Base-by-base conservation (phyloP, 2,329 filamentous ascomycete species). In the Ceratocystiopsis sp. region DNA sequence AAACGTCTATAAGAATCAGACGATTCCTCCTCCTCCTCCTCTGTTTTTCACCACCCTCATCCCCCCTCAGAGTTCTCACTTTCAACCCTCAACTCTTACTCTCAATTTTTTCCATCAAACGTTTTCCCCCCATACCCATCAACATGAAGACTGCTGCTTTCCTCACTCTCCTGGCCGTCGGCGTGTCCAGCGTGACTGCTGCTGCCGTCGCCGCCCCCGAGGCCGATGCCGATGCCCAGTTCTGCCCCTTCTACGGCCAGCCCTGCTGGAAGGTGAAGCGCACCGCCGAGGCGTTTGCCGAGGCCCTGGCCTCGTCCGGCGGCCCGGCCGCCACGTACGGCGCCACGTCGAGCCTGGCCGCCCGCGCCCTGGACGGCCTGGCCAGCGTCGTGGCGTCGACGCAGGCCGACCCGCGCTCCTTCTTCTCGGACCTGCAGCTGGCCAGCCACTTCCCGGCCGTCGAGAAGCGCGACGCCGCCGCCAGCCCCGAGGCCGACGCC, bases 221-320 rank as follows among this genome's bases (percentile, higher is more conserved):
- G 17, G 45, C 48, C 17, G 43, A 48, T 2, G 38, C 49, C 33
- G 45, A 50, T 16, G 44, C 47, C 18, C 25, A 41, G 33, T 47
- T 42, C 42, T 51, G 49, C 41, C 12, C 21, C n/a, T n/a, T 14
- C 14, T 14, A 17, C 13, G 49, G 49, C 41, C 38, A 51, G 48
- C 37, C 45, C 29, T 51, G 49, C 48, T 51, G 46, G 46, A 48
- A 48, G 45, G 48, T 48, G 40, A 49, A 49, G 46, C 49, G 49
- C 18, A 37, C 45, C 1, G 46, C 48, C 35, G 45, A 45, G 12
- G 49, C 46, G 29, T 45, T 51, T 16, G 41, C 45, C 41, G 41
- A 41, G 6, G 48, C 44, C 35, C 16, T 48, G 4, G 37, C 41
- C 39, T 32, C n/a, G 35, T 16, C 16, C 38, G 39, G 41, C 34